A percentile compares a stretch with the other conserved stretches of the same genome.
Evolutionary conservation across 345 rosid genomes (phyloP).

Genomic region (Iberis pinnata): DNA sequence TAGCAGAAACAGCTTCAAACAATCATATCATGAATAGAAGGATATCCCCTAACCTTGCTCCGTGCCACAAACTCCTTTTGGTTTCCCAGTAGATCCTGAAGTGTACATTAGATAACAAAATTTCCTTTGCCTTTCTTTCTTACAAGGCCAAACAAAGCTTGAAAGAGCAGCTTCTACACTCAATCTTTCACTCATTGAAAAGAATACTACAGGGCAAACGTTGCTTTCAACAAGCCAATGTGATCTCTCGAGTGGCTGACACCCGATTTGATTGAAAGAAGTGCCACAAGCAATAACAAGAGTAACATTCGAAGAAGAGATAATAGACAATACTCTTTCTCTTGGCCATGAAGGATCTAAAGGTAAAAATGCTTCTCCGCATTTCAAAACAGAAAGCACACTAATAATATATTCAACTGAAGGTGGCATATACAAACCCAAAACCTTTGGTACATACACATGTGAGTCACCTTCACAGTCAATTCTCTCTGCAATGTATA

Average conservation of each 20-base stretch:
- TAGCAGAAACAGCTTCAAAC: not conserved
- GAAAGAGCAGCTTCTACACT: conserved; percentile 5
- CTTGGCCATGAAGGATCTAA: conserved; percentile 84
- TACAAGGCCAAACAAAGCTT: conserved; percentile 51
- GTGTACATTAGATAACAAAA: conserved; percentile 89
- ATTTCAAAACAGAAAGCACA: conserved; percentile 70
- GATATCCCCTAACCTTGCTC: conserved; percentile 50
- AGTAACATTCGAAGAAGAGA: conserved; percentile 44
- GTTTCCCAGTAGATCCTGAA: conserved; percentile 86
- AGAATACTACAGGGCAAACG: conserved; percentile 40
- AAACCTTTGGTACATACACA: conserved; percentile 44
- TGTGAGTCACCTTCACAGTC: not conserved
- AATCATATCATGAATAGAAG: conserved; percentile 13
- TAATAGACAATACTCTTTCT: conserved; percentile 54
- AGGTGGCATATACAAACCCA: conserved; percentile 67
- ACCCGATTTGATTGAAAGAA: conserved; percentile 37
- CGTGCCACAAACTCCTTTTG: conserved; percentile 91
- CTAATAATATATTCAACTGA: conserved; percentile 73
- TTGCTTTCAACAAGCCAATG: conserved; percentile 44
- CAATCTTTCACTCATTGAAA: conserved; percentile 42
- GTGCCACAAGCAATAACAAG: conserved; percentile 47
- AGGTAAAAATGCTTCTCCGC: conserved; percentile 82
- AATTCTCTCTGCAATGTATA: conserved; percentile 7
- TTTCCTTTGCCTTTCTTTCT: conserved; percentile 34
- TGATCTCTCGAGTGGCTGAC: conserved; percentile 27